phyloP scores from a whole-genome alignment of 805 yeast species.

The Saturnispora saitoi region DNA sequence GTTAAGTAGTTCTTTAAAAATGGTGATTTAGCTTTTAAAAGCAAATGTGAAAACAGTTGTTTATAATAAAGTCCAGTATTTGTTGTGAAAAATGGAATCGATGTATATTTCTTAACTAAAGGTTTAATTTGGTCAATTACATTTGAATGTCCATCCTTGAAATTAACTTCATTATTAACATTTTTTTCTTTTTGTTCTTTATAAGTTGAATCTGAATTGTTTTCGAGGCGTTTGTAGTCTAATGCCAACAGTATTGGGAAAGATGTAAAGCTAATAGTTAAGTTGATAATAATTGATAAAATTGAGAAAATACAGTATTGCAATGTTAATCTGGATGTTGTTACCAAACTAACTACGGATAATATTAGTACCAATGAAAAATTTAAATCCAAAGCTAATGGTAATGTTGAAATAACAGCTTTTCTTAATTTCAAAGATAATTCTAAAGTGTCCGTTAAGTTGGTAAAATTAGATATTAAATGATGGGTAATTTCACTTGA shows the following conservation, averaged over 20 bases:
- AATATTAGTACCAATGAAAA: background rate
- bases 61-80: slow-evolving; percentile 11
- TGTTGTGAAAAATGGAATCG: background rate
- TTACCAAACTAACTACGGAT: background rate
- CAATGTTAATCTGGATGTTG: slow-evolving; percentile 5
- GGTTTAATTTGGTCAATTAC: background rate
- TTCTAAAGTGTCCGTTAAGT: background rate
- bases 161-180: background rate
- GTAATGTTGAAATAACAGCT: slow-evolving; percentile 7
- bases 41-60: slow-evolving; percentile 23
- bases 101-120: background rate
- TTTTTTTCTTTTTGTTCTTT: slow-evolving; percentile 30
- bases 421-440: slow-evolving; percentile 5
- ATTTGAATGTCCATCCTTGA: background rate
- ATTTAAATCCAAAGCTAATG: slow-evolving; percentile 2
- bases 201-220: slow-evolving; percentile 15
- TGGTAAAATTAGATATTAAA: slow-evolving; percentile 21
- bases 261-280: slow-evolving; percentile 52
- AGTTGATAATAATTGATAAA: slow-evolving; percentile 47
- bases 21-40: slow-evolving; percentile 32
- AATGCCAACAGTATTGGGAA: slow-evolving; percentile 58
- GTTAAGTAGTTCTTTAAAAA: slow-evolving; percentile 27
- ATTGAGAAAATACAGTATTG: slow-evolving; percentile 39
- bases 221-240: slow-evolving; percentile 56
- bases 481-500: slow-evolving; percentile 16